These are phyloP conservation scores for Phylloporus rhodoxanthus DNA, from an alignment of 768 basidiomycete genomes.

Conservation along the genomic window DNA sequence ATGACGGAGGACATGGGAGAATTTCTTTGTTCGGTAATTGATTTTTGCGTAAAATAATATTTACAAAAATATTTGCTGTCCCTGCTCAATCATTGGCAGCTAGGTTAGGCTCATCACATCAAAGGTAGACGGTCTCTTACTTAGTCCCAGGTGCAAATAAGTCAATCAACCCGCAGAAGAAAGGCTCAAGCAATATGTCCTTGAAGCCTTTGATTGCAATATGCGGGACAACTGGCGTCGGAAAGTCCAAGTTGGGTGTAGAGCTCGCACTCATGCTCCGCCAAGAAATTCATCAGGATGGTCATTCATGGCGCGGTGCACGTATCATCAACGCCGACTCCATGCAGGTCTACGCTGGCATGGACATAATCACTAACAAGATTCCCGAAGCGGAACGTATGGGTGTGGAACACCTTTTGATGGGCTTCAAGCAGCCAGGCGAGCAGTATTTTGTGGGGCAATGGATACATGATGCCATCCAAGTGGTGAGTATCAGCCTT, in stretches of 20 bases:
- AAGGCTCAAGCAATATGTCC: too few relatives aligned
- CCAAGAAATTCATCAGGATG: slow-evolving; percentile 20
- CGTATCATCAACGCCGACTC: slow-evolving; percentile 93
- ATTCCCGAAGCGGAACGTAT: slow-evolving; percentile 67
- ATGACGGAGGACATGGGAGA: slow-evolving; percentile 33
- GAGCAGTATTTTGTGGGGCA: slow-evolving; percentile 83
- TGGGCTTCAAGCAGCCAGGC: slow-evolving; percentile 82
- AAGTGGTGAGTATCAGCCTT: slow-evolving; percentile 48
- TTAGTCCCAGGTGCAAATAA: background rate
- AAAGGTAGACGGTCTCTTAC: background rate
- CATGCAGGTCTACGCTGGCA: slow-evolving; percentile 92
- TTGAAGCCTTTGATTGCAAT: slow-evolving; percentile 71
- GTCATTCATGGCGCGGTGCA: slow-evolving; percentile 50
- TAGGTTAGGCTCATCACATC: background rate
- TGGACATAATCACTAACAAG: slow-evolving; percentile 95
- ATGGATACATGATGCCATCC: slow-evolving; percentile 81
- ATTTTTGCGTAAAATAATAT: background rate
- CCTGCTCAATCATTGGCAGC: too few relatives aligned
- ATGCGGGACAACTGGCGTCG: slow-evolving; percentile 92
- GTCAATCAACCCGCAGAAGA: background rate
- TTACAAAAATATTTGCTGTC: background rate
- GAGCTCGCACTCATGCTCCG: slow-evolving; percentile 69
- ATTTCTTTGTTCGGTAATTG: background rate
- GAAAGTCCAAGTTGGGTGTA: slow-evolving; percentile 89
- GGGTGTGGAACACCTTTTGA: slow-evolving; percentile 82